A percentile compares a stretch with the other conserved stretches of the same genome.
Evolutionary conservation across 2,329 filamentous ascomycete species (phyloP).

Genomic region (Coniosporium tulheliwenetii): DNA sequence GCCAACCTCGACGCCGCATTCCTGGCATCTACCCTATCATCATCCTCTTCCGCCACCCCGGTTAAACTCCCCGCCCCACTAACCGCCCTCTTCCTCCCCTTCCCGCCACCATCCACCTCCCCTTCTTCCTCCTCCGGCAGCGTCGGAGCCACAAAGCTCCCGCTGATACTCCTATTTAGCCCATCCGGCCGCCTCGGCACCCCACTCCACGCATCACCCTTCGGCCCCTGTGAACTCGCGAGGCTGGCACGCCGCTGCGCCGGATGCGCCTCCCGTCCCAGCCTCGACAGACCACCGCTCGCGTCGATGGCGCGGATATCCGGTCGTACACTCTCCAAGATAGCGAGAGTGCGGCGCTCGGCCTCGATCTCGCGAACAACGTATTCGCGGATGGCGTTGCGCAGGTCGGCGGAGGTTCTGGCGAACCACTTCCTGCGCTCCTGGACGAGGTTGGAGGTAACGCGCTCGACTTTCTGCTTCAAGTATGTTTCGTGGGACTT

Average conservation of each 20-base stretch:
- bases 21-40: slow-evolving; percentile 84
- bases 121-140: slow-evolving; percentile 38
- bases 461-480: slow-evolving; percentile 69
- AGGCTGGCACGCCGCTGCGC: slow-evolving; percentile 56
- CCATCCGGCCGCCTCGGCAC: slow-evolving; percentile 71
- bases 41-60: slow-evolving; percentile 62
- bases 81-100: slow-evolving; percentile 29
- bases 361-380: slow-evolving; percentile 91
- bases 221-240: slow-evolving; percentile 81
- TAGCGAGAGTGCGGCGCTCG: slow-evolving; percentile 78
- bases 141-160: slow-evolving; percentile 42
- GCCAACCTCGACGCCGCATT: slow-evolving; percentile 91
- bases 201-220: slow-evolving; percentile 96
- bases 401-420: slow-evolving; percentile 70
- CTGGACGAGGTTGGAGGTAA: slow-evolving; percentile 74
- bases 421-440: slow-evolving; percentile 88
- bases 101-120: slow-evolving; percentile 26
- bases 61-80: slow-evolving; percentile 38
- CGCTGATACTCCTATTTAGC: slow-evolving; percentile 61
- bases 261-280: slow-evolving; percentile 81
- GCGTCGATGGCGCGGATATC: slow-evolving; percentile 88
- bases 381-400: slow-evolving; percentile 75
- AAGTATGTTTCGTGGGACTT: slow-evolving; percentile 67
- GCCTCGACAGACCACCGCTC: slow-evolving; percentile 73
- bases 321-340: slow-evolving; percentile 82